Conservation (phyloP, 208 protist species). For the Naegleria gruberi region DNA sequence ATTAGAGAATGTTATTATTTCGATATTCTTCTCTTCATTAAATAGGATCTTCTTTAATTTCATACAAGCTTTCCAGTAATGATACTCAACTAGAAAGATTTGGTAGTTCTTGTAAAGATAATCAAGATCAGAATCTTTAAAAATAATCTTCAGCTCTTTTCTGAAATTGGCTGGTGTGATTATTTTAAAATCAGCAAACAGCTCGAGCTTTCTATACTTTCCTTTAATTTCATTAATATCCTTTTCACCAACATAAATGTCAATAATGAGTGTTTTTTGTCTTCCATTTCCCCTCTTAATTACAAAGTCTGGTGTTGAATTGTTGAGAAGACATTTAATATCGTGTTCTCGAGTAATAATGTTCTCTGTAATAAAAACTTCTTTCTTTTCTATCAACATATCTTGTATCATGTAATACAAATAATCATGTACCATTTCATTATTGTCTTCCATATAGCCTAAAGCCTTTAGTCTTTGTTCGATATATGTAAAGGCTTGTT, state of each 20-base stretch:
- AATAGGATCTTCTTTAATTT: not conserved
- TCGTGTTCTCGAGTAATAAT: not conserved
- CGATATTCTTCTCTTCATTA: not conserved
- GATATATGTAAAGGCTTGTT: not conserved
- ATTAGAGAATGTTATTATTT: not conserved
- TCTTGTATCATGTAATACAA: not conserved
- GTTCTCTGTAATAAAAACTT: not conserved
- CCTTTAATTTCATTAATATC: not conserved
- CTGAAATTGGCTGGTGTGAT: not conserved
- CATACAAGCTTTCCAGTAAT: not conserved
- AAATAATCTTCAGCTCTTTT: not conserved
- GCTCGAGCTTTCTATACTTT: not conserved
- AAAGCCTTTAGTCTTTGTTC: not conserved
- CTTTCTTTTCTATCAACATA: not conserved
- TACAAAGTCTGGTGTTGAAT: not conserved
- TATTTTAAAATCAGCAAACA: not conserved
- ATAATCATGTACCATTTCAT: not conserved
- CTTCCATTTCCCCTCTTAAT: not conserved
- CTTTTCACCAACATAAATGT: not conserved
- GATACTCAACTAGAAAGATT: not conserved
- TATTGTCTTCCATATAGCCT: not conserved
- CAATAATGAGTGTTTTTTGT: not conserved
- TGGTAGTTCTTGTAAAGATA: not conserved
- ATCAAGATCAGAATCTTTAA: not conserved
- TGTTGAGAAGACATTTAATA: not conserved